phyloP scores from a whole-genome alignment of 306 rosid species.

The Pterocarpus santalinus region DNA sequence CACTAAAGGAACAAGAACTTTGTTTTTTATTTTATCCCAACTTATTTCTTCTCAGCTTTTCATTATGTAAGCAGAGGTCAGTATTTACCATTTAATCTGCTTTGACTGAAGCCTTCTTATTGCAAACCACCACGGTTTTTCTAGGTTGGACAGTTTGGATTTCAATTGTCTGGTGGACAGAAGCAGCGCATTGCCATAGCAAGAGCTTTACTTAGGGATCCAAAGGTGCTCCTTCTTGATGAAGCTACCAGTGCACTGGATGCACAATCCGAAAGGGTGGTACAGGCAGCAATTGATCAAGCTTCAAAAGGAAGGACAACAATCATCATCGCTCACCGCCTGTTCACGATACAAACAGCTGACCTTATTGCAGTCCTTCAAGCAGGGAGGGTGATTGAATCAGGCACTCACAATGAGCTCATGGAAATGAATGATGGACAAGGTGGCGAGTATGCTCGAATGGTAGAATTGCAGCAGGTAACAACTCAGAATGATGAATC shows the following conservation, averaged over 20 bases:
- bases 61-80: neutral
- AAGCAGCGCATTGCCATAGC: constrained; percentile 92
- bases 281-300: constrained; percentile 85
- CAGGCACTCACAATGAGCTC: constrained; percentile 74
- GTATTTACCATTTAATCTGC: neutral
- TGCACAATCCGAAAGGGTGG: constrained; percentile 80
- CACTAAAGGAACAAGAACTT: constrained; percentile 4
- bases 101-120: constrained; percentile 37
- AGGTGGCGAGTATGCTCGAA: constrained; percentile 72
- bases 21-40: neutral
- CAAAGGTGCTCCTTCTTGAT: constrained; percentile 85
- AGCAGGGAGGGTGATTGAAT: constrained; percentile 74
- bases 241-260: constrained; percentile 94
- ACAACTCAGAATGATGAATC: constrained; percentile 59
- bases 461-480: constrained; percentile 81
- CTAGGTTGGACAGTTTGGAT: constrained; percentile 89
- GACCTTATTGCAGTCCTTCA: constrained; percentile 73
- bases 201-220: constrained; percentile 85
- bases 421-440: constrained; percentile 65
- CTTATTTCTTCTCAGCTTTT: constrained; percentile 5
- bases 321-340: constrained; percentile 79
- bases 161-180: constrained; percentile 91
- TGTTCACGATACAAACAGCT: constrained; percentile 71
- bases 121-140: constrained; percentile 41
- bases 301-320: constrained; percentile 93